A percentile compares a stretch with the other conserved stretches of the same genome.
Conservation (phyloP, 176 grass and related monocot species). For the Carex cristatella region DNA sequence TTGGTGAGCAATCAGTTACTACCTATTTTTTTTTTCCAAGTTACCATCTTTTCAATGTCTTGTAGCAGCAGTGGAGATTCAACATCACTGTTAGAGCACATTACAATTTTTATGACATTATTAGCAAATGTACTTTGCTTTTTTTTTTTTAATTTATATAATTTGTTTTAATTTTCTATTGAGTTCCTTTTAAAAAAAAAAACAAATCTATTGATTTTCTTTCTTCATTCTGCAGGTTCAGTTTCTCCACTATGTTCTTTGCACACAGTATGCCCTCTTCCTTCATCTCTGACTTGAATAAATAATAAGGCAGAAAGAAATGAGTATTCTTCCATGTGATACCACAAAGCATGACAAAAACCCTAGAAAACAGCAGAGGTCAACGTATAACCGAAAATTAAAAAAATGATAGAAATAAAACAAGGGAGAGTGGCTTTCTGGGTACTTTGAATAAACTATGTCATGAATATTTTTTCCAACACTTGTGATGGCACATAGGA, state of each 20-base stretch:
- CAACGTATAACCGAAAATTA: background rate
- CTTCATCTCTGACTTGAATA: conserved; percentile 4
- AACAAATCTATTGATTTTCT: conserved; percentile 3
- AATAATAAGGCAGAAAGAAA: background rate
- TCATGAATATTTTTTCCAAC: background rate
- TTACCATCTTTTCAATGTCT: background rate
- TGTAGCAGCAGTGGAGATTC: background rate
- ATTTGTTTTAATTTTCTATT: background rate
- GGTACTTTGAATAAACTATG: conserved; percentile 20
- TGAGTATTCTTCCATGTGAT: background rate
- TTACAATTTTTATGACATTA: background rate
- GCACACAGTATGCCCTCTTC: conserved; percentile 63
- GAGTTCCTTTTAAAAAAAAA: background rate
- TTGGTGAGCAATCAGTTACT: conserved; percentile 36
- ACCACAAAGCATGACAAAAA: background rate
- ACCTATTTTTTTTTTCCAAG: background rate
- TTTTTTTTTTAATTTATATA: background rate
- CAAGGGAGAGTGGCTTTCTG: background rate
- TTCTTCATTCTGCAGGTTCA: conserved; percentile 62
- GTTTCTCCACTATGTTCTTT: conserved; percentile 95
- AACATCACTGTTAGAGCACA: background rate
- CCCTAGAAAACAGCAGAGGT: background rate
- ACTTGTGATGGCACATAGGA: conserved; percentile 13
- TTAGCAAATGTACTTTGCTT: background rate
- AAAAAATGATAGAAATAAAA: background rate